Conservation (phyloP, 345 rosid species). For the Adansonia digitata region DNA sequence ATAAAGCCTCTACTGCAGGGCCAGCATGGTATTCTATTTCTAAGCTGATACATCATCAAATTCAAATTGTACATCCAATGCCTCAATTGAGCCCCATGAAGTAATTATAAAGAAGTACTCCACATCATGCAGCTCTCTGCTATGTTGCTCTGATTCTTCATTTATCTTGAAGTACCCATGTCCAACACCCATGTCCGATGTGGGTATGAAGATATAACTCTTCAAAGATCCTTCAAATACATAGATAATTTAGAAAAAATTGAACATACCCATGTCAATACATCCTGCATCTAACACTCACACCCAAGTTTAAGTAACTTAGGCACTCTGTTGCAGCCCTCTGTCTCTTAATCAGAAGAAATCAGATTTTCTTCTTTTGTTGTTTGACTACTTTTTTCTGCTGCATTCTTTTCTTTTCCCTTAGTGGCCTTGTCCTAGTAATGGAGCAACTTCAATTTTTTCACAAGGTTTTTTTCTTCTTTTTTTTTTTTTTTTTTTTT, state of each 20-base stretch:
- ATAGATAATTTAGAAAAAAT: too few species aligned
- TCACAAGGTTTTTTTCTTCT: too few species aligned
- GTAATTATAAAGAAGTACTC: background rate
- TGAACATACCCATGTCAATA: too few species aligned
- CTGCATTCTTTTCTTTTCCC: background rate
- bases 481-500: background rate
- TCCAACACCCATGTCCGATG: too few species aligned
- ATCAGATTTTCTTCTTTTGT: background rate
- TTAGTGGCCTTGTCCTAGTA: background rate
- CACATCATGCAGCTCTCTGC: background rate
- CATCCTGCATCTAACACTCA: too few species aligned
- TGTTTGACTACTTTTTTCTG: background rate
- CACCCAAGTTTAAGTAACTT: too few species aligned
- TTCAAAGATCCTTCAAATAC: too few species aligned
- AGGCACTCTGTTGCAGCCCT: too few species aligned
- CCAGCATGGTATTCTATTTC: background rate
- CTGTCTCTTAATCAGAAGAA: background rate
- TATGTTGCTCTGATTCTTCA: too few species aligned
- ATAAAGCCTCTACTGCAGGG: background rate
- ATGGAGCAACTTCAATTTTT: background rate
- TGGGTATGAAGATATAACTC: too few species aligned
- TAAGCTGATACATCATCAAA: background rate
- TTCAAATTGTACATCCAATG: background rate
- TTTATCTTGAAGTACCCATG: too few species aligned
- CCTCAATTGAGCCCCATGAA: background rate